Conservation (phyloP, 116 monocot species). For the Iris pallida region DNA sequence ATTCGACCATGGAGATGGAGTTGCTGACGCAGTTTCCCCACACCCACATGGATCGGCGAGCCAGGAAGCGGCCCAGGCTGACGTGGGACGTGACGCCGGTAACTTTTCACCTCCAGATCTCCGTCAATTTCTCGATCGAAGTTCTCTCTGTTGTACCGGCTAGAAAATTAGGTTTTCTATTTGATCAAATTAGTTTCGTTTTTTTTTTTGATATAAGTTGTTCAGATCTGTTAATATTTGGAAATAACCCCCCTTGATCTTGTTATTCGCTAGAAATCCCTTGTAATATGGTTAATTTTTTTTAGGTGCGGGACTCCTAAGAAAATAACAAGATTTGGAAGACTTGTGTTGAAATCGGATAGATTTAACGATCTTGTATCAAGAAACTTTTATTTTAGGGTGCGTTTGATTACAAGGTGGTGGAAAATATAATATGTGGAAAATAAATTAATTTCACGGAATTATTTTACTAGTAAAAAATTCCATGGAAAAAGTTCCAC, state of each 20-base stretch:
- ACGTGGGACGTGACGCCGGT: conserved; percentile 15
- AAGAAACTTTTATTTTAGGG: no score
- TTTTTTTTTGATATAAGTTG: neutral
- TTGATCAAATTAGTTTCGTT: neutral
- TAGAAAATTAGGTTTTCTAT: neutral
- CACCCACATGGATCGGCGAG: conserved; percentile 10
- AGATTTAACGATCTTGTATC: no score
- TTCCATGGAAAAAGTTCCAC: no score
- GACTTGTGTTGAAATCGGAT: no score
- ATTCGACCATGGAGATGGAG: conserved; percentile 11
- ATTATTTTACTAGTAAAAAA: no score
- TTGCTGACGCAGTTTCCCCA: conserved; percentile 1
- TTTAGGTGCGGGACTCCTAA: no score
- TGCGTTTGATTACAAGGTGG: no score
- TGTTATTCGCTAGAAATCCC: neutral
- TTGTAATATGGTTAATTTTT: no score
- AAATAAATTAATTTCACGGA: no score
- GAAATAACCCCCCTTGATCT: neutral
- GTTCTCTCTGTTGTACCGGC: no score
- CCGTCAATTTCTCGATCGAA: neutral
- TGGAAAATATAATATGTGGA: no score
- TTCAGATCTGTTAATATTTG: neutral
- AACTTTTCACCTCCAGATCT: neutral
- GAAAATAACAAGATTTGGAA: no score
- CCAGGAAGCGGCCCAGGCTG: conserved; percentile 7